Evolutionary conservation across 371 early-diverging fungal genomes (phyloP), one percentile per base, ranked within the genome.

Genomic region (Rhizopus delemar): DNA sequence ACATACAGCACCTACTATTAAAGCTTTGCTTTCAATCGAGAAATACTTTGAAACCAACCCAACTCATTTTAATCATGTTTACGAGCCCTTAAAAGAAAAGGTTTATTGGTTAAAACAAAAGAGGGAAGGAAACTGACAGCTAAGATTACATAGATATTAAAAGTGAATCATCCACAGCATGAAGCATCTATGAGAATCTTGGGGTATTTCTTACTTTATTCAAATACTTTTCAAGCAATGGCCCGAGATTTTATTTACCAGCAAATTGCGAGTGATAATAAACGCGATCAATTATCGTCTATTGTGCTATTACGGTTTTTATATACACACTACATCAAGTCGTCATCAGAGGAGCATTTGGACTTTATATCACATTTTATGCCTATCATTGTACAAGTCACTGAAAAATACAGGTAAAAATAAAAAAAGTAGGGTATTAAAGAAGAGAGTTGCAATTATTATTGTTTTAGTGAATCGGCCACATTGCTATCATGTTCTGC

Each of bases 81-180:
- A 58, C 39, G 51, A 51, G 28, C 46, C 66, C 8, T 38, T 66
- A 8, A 55, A 62, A 46, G 56, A 57, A 35, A 66, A 66, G 52
- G 48, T 61, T 46, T 8, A 45, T 7, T 15, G 15, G 8, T 7
- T 35, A 12, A 29, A 32, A 36, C 9, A 16, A 11, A 4, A 16
- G 5, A 29, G 32, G 0, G 7, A 33, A 5, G 8, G 6, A 2
- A 51, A 41, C 28, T 36, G 6, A 8, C 6, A 36, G 11, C 11
- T 8, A 36, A 36, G 11, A 36, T 8, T 36, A 6, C 11, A 8
- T 43, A 54, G 55, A 12, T 54, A 46, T n/a, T 56, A 12, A 56
- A 56, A 28, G 33, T 31, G 9, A 43, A 38, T 4, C 13, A 35
- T 8, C 22, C 22, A 22, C 16, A 45, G 34, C 15, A 45, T 28